A percentile compares a stretch with the other conserved stretches of the same genome.
phyloP scores from a whole-genome alignment of 768 basidiomycete species.

The Tricholomella constricta region DNA sequence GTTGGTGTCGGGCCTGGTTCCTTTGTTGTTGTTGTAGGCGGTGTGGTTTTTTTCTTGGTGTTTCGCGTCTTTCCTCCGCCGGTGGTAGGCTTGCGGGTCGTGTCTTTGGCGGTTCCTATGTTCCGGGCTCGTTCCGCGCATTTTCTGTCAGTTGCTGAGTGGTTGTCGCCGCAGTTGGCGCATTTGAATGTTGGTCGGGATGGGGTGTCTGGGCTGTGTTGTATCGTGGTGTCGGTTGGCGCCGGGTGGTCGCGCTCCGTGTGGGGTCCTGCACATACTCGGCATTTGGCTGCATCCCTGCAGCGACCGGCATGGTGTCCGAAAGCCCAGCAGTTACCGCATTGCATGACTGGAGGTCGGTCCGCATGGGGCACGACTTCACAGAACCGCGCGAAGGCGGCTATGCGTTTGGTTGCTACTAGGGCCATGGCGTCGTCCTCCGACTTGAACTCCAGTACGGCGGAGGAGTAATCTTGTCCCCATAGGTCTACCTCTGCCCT shows the following conservation, averaged over 20 bases:
- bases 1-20: too few relatives aligned
- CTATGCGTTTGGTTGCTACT: not conserved
- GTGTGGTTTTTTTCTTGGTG: not conserved
- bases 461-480: not conserved
- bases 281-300: not conserved
- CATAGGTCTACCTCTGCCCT: too few relatives aligned
- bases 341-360: not conserved
- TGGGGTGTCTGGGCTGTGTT: not conserved
- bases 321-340: conserved; percentile 14
- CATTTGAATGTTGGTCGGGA: not conserved
- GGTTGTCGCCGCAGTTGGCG: not conserved
- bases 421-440: too few relatives aligned
- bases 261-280: conserved; percentile 1
- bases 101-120: not conserved
- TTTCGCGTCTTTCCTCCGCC: not conserved
- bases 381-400: not conserved
- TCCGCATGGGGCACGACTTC: not conserved
- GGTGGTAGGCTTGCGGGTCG: not conserved
- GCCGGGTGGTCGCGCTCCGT: not conserved
- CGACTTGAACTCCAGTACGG: not conserved
- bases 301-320: conserved; percentile 6
- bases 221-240: too few relatives aligned
- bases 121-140: not conserved
- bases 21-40: not conserved
- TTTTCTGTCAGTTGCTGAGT: not conserved